Conservation (phyloP, 2,329 filamentous ascomycete genomes). For the Diaporthe amygdali region DNA sequence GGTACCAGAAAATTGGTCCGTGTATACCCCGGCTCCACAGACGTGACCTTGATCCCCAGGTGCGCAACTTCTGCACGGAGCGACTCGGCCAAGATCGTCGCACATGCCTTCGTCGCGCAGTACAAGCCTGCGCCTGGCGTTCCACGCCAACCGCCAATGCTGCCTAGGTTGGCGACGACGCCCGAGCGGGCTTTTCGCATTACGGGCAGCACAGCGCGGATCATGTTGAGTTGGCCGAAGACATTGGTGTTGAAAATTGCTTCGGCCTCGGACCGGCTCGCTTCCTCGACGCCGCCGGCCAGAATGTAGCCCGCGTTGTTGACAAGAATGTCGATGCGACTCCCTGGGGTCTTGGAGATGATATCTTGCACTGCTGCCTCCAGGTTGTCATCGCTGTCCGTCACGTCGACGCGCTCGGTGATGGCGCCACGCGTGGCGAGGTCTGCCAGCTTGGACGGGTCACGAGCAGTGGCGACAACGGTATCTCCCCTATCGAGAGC, state of each 20-base stretch:
- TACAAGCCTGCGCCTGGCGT: background rate
- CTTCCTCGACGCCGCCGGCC: slow-evolving; percentile 40
- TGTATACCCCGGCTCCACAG: background rate
- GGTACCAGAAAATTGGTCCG: background rate
- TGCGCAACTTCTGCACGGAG: background rate
- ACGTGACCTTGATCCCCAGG: background rate
- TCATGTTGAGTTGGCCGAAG: slow-evolving; percentile 62
- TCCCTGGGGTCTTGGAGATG: slow-evolving; percentile 53
- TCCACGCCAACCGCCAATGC: background rate
- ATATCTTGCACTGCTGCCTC: slow-evolving; percentile 53
- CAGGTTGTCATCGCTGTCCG: slow-evolving; percentile 47
- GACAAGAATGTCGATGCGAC: slow-evolving; percentile 62
- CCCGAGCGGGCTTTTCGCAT: background rate
- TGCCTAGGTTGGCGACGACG: background rate
- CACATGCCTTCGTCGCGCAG: slow-evolving; percentile 11
- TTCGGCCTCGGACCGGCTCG: slow-evolving; percentile 52
- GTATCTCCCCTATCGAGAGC: background rate
- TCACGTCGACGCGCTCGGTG: slow-evolving; percentile 60
- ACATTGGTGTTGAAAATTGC: slow-evolving; percentile 62
- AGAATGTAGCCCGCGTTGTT: slow-evolving; percentile 56
- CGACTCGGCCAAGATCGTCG: background rate
- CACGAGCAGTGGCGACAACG: slow-evolving; percentile 64
- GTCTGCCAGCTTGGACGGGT: slow-evolving; percentile 50
- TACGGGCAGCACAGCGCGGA: slow-evolving; percentile 26
- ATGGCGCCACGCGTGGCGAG: slow-evolving; percentile 49